Evolutionary conservation across 2,329 filamentous ascomycete genomes (phyloP).

Genomic region (Allantophomopsis cytisporea): DNA sequence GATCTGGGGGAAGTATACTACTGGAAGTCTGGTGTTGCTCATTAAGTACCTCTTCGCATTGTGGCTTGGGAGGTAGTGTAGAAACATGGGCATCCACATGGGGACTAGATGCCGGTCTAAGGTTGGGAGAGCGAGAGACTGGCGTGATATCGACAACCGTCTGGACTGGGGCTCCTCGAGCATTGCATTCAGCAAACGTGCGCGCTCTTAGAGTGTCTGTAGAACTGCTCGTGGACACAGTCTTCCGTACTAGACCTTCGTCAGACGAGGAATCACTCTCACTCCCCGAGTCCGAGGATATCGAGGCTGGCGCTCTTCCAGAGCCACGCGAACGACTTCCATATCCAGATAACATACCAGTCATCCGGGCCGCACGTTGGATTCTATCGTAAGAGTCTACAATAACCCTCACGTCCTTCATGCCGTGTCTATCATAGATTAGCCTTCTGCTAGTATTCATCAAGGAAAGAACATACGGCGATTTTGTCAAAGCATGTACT

Average conservation of each 20-base stretch:
- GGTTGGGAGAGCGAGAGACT: too few species aligned
- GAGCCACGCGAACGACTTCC: neutral
- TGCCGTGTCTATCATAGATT: slow-evolving; percentile 6
- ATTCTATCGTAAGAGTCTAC: slow-evolving; percentile 10
- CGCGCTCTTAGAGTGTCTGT: neutral
- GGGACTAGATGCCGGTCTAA: too few species aligned
- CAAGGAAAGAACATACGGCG: neutral
- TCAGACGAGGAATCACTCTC: slow-evolving; percentile 1
- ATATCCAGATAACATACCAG: slow-evolving; percentile 5
- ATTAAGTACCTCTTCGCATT: too few species aligned
- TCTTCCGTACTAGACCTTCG: neutral
- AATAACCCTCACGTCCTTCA: slow-evolving; percentile 9
- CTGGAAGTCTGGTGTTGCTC: too few species aligned
- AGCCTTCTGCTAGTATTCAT: neutral
- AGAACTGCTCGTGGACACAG: neutral
- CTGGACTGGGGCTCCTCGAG: too few species aligned
- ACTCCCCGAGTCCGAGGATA: neutral
- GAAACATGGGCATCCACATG: too few species aligned
- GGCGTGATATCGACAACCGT: too few species aligned
- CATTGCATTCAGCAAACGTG: neutral
- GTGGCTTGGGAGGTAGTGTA: too few species aligned
- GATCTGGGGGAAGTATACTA: too few species aligned
- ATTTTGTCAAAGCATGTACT: slow-evolving; percentile 2
- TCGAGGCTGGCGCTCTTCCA: neutral
- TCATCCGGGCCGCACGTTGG: slow-evolving; percentile 7